Percentiles rank a stretch among this genome's conserved stretches.
phyloP scores from a whole-genome alignment of 2,329 filamentous ascomycete species.

The Ophiostoma montium region DNA sequence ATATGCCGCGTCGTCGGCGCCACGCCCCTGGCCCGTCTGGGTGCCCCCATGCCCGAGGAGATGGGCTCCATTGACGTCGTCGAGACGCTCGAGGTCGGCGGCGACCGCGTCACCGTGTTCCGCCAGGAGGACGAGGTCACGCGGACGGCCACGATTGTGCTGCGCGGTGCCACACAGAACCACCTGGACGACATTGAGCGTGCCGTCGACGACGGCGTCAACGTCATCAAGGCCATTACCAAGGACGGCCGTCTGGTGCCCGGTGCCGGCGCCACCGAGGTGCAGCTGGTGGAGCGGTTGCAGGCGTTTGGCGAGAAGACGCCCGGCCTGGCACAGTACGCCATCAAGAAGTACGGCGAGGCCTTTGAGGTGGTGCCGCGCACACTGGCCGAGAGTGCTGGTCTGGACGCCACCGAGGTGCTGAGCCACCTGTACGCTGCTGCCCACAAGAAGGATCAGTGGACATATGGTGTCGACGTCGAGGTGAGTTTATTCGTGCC shows the following conservation, averaged over 20 bases:
- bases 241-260: constrained; percentile 83
- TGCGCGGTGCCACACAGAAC: constrained; percentile 93
- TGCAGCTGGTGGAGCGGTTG: constrained; percentile 86
- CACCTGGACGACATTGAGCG: constrained; percentile 94
- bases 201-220: constrained; percentile 94
- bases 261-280: constrained; percentile 86
- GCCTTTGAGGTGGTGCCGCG: constrained; percentile 95
- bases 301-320: constrained; percentile 85
- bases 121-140: constrained; percentile 89
- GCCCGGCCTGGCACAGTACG: constrained; percentile 82
- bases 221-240: constrained; percentile 96
- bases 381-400: constrained; percentile 86
- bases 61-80: constrained; percentile 93
- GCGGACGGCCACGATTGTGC: constrained; percentile 82
- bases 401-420: constrained; percentile 93
- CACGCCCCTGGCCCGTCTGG: constrained; percentile 86
- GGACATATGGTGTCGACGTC: constrained; percentile 87
- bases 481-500: constrained; percentile 36
- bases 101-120: constrained; percentile 96
- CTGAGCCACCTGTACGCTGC: constrained; percentile 85
- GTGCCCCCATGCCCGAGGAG: constrained; percentile 98
- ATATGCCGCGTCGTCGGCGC: constrained; percentile 93
- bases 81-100: constrained; percentile 94
- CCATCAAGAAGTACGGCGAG: constrained; percentile 94
- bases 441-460: constrained; percentile 77